phyloP scores from a whole-genome alignment of 345 rosid species.

The Lumnitzera littorea region DNA sequence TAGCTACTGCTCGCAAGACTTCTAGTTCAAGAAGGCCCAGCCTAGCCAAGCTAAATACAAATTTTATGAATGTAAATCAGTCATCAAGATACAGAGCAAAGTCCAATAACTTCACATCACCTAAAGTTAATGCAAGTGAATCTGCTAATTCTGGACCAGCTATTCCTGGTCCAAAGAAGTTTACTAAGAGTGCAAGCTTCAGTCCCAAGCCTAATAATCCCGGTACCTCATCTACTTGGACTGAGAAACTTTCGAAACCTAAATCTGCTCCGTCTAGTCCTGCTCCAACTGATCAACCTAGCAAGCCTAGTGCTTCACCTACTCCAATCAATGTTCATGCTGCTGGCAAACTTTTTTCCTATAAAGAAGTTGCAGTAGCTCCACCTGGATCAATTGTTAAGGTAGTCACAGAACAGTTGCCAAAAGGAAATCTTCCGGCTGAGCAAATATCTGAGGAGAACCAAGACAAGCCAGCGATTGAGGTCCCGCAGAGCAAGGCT shows the following conservation, averaged over 20 bases:
- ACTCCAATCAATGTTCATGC: slow-evolving; percentile 59
- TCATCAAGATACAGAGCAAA: slow-evolving; percentile 66
- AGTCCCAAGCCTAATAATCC: slow-evolving; percentile 46
- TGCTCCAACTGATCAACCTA: slow-evolving; percentile 41
- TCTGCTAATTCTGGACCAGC: slow-evolving; percentile 36
- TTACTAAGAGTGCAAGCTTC: slow-evolving; percentile 66
- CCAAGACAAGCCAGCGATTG: slow-evolving; percentile 27
- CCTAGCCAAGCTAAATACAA: slow-evolving; percentile 82
- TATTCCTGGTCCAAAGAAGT: slow-evolving; percentile 43
- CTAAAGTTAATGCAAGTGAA: slow-evolving; percentile 43
- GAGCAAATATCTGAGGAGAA: slow-evolving; percentile 24
- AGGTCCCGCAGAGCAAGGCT: slow-evolving; percentile 17
- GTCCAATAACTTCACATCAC: slow-evolving; percentile 51
- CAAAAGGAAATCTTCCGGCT: slow-evolving; percentile 30
- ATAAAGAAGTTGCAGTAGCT: slow-evolving; percentile 97
- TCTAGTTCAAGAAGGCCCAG: slow-evolving; percentile 67
- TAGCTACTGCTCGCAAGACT: slow-evolving; percentile 60
- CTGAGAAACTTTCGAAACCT: slow-evolving; percentile 34
- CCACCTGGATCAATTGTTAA: slow-evolving; percentile 95
- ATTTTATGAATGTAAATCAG: slow-evolving; percentile 60
- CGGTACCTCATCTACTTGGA: slow-evolving; percentile 26
- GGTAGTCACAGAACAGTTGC: slow-evolving; percentile 66
- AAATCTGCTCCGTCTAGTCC: slow-evolving; percentile 52
- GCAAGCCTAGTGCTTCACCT: slow-evolving; percentile 36
- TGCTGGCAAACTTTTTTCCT: slow-evolving; percentile 85